Evolutionary conservation across 768 basidiomycete species (phyloP).

Genomic region (Cantharellus cinnabarinus): DNA sequence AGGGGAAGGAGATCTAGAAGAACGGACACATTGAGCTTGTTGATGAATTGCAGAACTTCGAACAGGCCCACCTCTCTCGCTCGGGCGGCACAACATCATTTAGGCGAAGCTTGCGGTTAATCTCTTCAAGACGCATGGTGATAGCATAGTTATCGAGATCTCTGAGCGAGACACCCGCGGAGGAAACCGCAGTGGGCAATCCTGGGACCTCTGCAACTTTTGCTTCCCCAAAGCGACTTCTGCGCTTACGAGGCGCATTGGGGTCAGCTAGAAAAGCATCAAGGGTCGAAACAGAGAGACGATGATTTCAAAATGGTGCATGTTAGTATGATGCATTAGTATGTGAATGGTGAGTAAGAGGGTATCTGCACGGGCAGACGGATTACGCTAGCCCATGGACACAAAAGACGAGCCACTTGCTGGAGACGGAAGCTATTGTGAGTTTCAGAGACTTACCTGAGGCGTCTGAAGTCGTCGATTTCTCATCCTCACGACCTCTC

Average conservation of each 20-base stretch:
- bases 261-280: conserved; percentile 37
- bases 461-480: conserved; percentile 33
- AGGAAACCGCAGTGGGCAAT: conserved; percentile 82
- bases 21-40: neutral
- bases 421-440: conserved; percentile 8
- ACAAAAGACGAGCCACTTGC: too few relatives aligned
- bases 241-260: conserved; percentile 80
- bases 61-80: conserved; percentile 45
- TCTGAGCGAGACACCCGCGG: conserved; percentile 80
- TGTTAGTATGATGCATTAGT: conserved; percentile 6
- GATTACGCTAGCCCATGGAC: too few relatives aligned
- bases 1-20: conserved; percentile 70
- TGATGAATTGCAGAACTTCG: conserved; percentile 9
- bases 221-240: conserved; percentile 94
- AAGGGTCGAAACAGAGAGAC: conserved; percentile 14
- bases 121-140: conserved; percentile 88
- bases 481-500: conserved; percentile 40
- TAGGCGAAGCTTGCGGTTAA: conserved; percentile 80
- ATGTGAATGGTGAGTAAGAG: conserved; percentile 9
- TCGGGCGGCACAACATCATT: conserved; percentile 95
- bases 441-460: conserved; percentile 43
- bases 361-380: too few relatives aligned
- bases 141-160: conserved; percentile 98
- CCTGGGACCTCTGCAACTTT: conserved; percentile 71
- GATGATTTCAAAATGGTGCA: conserved; percentile 15